phyloP scores from a whole-genome alignment of 2,329 filamentous ascomycete genomes.

The Aspergillus brasiliensis region DNA sequence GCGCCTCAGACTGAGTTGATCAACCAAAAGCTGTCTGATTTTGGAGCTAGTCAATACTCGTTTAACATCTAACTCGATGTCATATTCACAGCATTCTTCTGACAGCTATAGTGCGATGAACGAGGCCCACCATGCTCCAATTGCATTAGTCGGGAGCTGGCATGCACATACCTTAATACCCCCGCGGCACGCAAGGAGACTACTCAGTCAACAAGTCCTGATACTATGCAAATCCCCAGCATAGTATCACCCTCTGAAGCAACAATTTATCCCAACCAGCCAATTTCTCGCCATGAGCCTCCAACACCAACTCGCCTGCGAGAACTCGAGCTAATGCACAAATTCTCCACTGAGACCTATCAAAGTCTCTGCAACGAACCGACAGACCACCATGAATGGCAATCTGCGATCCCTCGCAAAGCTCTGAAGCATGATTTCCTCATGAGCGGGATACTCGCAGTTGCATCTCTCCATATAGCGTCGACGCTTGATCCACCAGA shows the following conservation, averaged over 20 bases:
- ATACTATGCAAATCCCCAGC: background rate
- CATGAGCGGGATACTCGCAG: conserved; percentile 44
- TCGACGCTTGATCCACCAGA: conserved; percentile 31
- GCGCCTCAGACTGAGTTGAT: no score
- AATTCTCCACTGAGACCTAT: conserved; percentile 53
- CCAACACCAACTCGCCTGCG: conserved; percentile 20
- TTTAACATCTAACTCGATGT: background rate
- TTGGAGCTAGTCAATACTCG: background rate
- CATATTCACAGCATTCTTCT: background rate
- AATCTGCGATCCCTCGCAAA: conserved; percentile 43
- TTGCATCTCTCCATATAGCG: conserved; percentile 45
- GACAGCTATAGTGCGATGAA: conserved; percentile 41
- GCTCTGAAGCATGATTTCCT: conserved; percentile 46
- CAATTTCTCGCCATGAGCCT: background rate
- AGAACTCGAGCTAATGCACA: conserved; percentile 57
- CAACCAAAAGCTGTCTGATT: no score
- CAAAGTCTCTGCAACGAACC: conserved; percentile 41
- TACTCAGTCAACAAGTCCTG: conserved; percentile 11
- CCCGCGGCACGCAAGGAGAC: conserved; percentile 18
- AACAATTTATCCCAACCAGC: background rate
- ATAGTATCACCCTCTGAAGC: background rate
- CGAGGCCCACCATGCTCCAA: conserved; percentile 43
- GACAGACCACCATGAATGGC: conserved; percentile 40
- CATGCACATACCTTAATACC: conserved; percentile 33
- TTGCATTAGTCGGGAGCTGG: conserved; percentile 39